phyloP scores from a whole-genome alignment of 768 basidiomycete genomes.

The Hypsizygus marmoreus region DNA sequence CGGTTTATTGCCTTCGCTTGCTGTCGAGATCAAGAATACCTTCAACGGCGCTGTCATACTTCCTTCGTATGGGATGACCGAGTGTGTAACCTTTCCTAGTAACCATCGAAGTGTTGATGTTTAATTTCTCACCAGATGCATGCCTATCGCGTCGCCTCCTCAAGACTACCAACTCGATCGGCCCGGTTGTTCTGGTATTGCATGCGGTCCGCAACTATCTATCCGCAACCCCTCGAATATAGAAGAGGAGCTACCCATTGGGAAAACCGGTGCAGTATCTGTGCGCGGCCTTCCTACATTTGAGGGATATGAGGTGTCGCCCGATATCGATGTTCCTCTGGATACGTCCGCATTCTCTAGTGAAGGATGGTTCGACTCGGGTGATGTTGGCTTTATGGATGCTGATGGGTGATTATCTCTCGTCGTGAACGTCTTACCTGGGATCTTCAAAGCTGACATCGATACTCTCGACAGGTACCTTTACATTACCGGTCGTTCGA shows the following conservation, averaged over 20 bases:
- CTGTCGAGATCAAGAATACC: constrained; percentile 45
- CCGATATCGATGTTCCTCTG: constrained; percentile 42
- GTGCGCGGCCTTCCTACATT: constrained; percentile 58
- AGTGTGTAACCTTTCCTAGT: no score
- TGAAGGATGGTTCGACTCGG: constrained; percentile 56
- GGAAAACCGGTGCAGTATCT: constrained; percentile 51
- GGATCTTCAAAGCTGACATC: no score
- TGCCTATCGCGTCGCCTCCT: constrained; percentile 51
- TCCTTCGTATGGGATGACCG: constrained; percentile 65
- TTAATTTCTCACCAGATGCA: no score
- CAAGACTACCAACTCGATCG: constrained; percentile 44
- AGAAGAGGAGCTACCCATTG: constrained; percentile 37
- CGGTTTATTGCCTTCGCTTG: constrained; percentile 53
- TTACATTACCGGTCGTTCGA: constrained; percentile 56
- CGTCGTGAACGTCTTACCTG: no score
- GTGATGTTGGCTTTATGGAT: constrained; percentile 50
- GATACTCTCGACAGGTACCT: constrained; percentile 42
- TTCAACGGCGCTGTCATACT: constrained; percentile 53
- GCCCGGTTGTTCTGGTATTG: constrained; percentile 48
- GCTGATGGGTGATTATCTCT: constrained; percentile 40
- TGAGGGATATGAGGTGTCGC: constrained; percentile 48
- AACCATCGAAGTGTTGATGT: no score
- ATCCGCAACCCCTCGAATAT: constrained; percentile 39
- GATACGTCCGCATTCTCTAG: constrained; percentile 49
- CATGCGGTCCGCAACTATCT: constrained; percentile 48